Base-by-base conservation (phyloP, 1,284 basidiomycete genomes). In the Entoloma clypeatum region DNA sequence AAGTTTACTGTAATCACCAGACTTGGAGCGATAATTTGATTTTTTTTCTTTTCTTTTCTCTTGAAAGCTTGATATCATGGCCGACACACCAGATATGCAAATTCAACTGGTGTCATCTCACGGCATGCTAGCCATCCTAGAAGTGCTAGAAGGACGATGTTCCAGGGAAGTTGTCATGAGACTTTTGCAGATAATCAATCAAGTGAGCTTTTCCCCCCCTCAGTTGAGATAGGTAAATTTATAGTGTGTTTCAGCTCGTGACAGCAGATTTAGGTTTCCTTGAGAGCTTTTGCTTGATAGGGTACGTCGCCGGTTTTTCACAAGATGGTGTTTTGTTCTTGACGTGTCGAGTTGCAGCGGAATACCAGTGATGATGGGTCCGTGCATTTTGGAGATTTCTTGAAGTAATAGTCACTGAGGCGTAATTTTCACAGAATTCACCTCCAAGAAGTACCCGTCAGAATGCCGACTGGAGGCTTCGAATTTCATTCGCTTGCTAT, bases 381-480 rank as follows among this genome's bases (percentile, higher is more conserved):
- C 46, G 75, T 34, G 1, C 11, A 19, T 37, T 2, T 45, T 11
- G n/a, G 24, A 16, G 22, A 23, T 40, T 22, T 19, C 41, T 27
- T 24, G 19, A 13, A 28, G 49, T 50, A 25, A 19, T 24, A 31
- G 22, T 17, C 42, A 50, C 41, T 51, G 23, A 40, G 36, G 47
- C 36, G 36, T 22, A 39, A n/a, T 32, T 22, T 36, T 13, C 34
- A 9, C 50, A 85, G 81, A 81, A 27, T 97, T 95, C 59, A 95
- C 94, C 0, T 92, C 91, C 7, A 97, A 96, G 69, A 91, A 88
- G 56, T 92, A 92, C 60, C 84, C 92, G 1, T 82, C 90, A 11
- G 93, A 97, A 57, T 95, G 92, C 52, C 81, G 95, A 30, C 67
- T 91, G n/a, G 90, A 98, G 61, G 94, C 94, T 1, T 96, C 95